Conservation (phyloP, 352 stramenopile species). For the Globisporangium camurandrum region DNA sequence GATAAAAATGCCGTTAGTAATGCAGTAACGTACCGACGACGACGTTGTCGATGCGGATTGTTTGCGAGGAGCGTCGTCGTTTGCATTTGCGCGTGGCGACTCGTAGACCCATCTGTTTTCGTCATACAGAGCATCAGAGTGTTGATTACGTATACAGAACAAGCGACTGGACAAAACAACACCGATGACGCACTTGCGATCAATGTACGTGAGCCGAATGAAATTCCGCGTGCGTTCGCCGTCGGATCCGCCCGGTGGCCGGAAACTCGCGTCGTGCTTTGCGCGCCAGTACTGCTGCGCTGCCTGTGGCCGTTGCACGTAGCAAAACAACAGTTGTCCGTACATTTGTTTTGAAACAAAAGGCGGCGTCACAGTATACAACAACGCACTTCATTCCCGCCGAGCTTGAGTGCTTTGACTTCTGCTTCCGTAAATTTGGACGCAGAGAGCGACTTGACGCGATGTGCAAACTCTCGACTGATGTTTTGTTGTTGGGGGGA, state of each 20-base stretch:
- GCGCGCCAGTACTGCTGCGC: slow-evolving; percentile 82
- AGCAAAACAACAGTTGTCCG: no score
- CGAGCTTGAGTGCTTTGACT: slow-evolving; percentile 84
- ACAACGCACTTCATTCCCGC: slow-evolving; percentile 77
- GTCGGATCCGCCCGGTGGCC: slow-evolving; percentile 58
- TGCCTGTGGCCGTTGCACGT: slow-evolving; percentile 34
- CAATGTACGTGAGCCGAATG: slow-evolving; percentile 82
- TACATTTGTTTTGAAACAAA: no score
- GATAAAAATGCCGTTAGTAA: neutral
- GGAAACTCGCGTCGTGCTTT: slow-evolving; percentile 77
- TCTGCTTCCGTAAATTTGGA: slow-evolving; percentile 91
- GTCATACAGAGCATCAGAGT: neutral
- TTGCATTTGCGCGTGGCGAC: slow-evolving; percentile 46
- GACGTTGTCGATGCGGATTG: slow-evolving; percentile 23
- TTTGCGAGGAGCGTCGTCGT: no score
- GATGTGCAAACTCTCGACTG: slow-evolving; percentile 88
- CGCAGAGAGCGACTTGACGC: slow-evolving; percentile 92
- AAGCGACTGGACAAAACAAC: no score
- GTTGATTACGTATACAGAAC: no score
- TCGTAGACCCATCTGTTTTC: slow-evolving; percentile 66
- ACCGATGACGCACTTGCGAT: slow-evolving; percentile 77
- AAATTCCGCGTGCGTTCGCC: slow-evolving; percentile 85
- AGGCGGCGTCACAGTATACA: neutral
- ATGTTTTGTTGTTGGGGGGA: no score
- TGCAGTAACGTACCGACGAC: slow-evolving; percentile 23